A percentile compares a stretch with the other conserved stretches of the same genome.
These are phyloP conservation scores for Sugiyamaella floridensis DNA, from an alignment of 805 yeast genomes.

Conservation along the genomic window DNA sequence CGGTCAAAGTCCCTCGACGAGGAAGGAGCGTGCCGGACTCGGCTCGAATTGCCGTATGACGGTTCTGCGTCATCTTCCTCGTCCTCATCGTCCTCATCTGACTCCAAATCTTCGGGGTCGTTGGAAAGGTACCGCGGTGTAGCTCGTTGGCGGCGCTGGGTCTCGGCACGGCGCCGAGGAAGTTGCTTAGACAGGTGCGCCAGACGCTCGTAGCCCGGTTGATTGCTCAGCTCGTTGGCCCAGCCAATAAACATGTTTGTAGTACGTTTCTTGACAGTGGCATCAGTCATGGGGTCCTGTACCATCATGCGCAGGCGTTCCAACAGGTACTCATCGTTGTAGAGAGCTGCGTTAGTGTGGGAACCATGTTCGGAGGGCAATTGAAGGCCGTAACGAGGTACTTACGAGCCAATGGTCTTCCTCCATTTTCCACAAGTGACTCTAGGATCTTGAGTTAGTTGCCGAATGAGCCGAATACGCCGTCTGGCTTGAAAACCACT, in stretches of 20 bases:
- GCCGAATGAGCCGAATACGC: neutral
- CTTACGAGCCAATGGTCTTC: conserved; percentile 27
- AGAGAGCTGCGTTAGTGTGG: conserved; percentile 33
- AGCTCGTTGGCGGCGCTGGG: neutral
- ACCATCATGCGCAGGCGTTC: conserved; percentile 55
- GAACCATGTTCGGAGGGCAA: neutral
- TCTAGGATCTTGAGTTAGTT: conserved; percentile 38
- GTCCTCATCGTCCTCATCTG: conserved; percentile 21
- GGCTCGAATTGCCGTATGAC: neutral
- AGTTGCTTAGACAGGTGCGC: conserved; percentile 40
- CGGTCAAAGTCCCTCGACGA: neutral
- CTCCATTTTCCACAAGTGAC: conserved; percentile 52
- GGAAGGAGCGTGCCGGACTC: neutral
- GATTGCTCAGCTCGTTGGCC: conserved; percentile 50
- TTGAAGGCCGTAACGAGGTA: neutral
- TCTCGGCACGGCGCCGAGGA: conserved; percentile 32
- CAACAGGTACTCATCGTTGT: conserved; percentile 60
- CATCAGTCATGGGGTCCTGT: conserved; percentile 36
- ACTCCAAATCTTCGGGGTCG: conserved; percentile 13
- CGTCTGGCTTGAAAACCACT: neutral
- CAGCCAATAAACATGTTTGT: conserved; percentile 55
- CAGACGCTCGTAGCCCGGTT: conserved; percentile 44
- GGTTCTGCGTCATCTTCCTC: conserved; percentile 11
- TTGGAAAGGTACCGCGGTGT: conserved; percentile 21
- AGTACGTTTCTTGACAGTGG: conserved; percentile 42